These are phyloP conservation scores for Cyclotella baltica DNA, from an alignment of 108 stramenopile genomes.

Conservation along the genomic window DNA sequence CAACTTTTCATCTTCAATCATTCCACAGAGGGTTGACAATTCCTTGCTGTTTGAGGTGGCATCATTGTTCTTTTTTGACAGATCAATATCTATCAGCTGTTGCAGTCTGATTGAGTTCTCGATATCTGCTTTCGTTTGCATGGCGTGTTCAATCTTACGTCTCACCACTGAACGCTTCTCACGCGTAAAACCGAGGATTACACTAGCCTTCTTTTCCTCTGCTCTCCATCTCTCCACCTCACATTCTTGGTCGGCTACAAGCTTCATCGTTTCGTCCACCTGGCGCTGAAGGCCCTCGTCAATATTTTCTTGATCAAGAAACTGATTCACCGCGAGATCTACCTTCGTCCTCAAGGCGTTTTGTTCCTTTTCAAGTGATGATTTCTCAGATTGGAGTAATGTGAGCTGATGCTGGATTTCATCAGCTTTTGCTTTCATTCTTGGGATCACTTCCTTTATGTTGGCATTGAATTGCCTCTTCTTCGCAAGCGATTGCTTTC, in stretches of 20 bases:
- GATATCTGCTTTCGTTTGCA: conserved; percentile 14
- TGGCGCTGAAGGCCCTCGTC: not conserved
- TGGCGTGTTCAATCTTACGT: conserved; percentile 19
- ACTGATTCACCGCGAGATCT: not conserved
- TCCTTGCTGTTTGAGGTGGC: conserved; percentile 2
- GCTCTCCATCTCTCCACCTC: conserved; percentile 3
- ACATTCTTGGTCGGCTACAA: conserved; percentile 7
- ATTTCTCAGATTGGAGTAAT: not conserved
- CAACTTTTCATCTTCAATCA: conserved; percentile 19
- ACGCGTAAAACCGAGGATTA: not conserved
- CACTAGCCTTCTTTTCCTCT: conserved; percentile 11
- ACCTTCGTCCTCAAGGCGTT: not conserved
- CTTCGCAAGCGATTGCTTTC: conserved; percentile 10
- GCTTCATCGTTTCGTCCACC: not conserved
- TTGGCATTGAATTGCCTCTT: not conserved
- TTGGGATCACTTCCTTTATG: not conserved
- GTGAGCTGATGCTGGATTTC: not conserved
- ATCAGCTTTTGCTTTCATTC: not conserved
- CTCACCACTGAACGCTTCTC: not conserved
- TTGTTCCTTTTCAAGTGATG: not conserved
- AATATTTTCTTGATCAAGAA: conserved; percentile 6
- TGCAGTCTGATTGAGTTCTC: conserved; percentile 12
- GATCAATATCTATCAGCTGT: conserved; percentile 24
- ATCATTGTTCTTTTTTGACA: conserved; percentile 17
- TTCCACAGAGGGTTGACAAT: not conserved